These are phyloP conservation scores for Coemansia sp. DNA, from an alignment of 192 early-diverging fungal genomes.

Conservation along the genomic window DNA sequence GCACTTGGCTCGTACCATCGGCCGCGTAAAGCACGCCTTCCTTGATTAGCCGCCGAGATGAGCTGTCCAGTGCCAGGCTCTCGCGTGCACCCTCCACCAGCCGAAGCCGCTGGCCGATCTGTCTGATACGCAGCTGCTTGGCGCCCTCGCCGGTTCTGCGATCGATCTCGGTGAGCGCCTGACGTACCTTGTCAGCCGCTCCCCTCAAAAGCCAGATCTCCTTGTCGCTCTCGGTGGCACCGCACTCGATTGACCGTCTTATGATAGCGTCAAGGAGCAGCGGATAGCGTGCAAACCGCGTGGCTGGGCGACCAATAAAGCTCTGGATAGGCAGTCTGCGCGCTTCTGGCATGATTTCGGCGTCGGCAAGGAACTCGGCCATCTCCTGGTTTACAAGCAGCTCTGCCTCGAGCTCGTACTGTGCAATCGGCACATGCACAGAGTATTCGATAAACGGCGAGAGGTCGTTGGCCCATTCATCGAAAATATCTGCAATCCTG, in stretches of 20 bases:
- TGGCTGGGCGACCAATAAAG: constrained; percentile 84
- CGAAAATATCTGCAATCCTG: constrained; percentile 81
- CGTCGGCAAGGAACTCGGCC: constrained; percentile 72
- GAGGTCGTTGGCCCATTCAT: constrained; percentile 65
- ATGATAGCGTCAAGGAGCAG: constrained; percentile 76
- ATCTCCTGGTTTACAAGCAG: constrained; percentile 63
- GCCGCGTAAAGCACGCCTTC: constrained; percentile 36
- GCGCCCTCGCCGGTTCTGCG: constrained; percentile 45
- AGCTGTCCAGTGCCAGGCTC: constrained; percentile 44
- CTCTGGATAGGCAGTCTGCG: constrained; percentile 82
- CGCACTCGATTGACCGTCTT: constrained; percentile 61
- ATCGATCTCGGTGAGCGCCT: constrained; percentile 43
- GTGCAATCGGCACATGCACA: constrained; percentile 75
- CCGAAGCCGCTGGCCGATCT: constrained; percentile 47
- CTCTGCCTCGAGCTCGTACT: constrained; percentile 77
- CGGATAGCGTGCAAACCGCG: constrained; percentile 83
- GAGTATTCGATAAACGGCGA: constrained; percentile 82
- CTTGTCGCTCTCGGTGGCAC: constrained; percentile 63
- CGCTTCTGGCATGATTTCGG: constrained; percentile 70
- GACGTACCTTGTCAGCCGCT: constrained; percentile 28
- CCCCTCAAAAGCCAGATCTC: constrained; percentile 54
- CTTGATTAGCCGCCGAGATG: constrained; percentile 31
- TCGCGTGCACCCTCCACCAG: constrained; percentile 39
- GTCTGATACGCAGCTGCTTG: constrained; percentile 31
- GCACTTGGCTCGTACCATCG: constrained; percentile 29